Conservation (phyloP, 1,284 basidiomycete genomes). For the Microbotryum silenes-acaulis region DNA sequence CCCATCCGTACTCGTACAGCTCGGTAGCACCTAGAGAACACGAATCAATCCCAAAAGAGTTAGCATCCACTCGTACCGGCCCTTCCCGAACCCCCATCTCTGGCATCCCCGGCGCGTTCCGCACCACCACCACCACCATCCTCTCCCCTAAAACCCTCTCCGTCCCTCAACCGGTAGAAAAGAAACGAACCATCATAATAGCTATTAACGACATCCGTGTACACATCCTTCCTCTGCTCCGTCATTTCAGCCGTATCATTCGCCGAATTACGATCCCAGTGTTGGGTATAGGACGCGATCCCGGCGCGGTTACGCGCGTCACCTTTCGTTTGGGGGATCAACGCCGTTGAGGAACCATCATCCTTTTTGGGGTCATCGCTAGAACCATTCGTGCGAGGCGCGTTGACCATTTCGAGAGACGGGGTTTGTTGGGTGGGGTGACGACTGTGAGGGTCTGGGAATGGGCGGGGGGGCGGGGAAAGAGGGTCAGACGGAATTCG, state of each 20-base stretch:
- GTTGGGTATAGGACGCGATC: constrained; percentile 84
- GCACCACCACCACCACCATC: neutral
- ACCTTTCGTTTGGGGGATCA: constrained; percentile 24
- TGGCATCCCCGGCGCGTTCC: too few species aligned
- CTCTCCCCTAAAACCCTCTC: neutral
- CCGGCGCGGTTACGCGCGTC: constrained; percentile 75
- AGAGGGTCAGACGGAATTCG: too few species aligned
- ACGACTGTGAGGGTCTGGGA: too few species aligned
- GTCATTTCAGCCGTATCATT: constrained; percentile 64
- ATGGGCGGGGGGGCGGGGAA: too few species aligned
- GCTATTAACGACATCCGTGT: constrained; percentile 83
- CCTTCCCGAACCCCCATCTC: too few species aligned
- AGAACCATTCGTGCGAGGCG: constrained; percentile 3
- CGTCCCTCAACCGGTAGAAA: neutral
- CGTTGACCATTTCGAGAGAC: constrained; percentile 16
- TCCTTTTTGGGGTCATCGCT: neutral
- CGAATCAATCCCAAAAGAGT: too few species aligned
- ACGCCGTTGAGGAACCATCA: constrained; percentile 1
- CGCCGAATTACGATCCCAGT: constrained; percentile 81
- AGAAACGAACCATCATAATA: constrained; percentile 72
- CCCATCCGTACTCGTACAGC: constrained; percentile 94
- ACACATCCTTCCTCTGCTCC: constrained; percentile 64
- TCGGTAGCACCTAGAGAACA: constrained; percentile 58
- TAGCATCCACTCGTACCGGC: too few species aligned
- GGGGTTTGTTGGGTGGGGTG: too few species aligned